These are phyloP conservation scores for Puccinia hordei DNA, from an alignment of 1,284 basidiomycete species.

Conservation along the genomic window DNA sequence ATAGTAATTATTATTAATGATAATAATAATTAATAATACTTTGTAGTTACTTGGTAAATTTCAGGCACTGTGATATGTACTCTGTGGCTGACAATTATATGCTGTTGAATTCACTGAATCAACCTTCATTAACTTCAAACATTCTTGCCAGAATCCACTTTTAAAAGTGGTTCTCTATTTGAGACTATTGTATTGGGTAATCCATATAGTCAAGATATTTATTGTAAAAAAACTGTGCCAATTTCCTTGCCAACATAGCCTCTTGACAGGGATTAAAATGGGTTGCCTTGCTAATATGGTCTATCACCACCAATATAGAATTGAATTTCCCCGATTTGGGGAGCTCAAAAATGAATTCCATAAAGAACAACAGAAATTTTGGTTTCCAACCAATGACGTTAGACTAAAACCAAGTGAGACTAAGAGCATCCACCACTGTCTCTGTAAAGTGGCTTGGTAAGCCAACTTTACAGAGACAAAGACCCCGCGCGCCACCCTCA, in stretches of 20 bases:
- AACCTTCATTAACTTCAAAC: background rate
- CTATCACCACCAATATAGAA: slow-evolving; percentile 43
- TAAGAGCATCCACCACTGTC: too few relatives aligned
- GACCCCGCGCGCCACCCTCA: too few relatives aligned
- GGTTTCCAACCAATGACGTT: too few relatives aligned
- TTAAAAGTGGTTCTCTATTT: slow-evolving; percentile 2
- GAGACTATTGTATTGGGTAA: slow-evolving; percentile 10
- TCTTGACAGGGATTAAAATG: slow-evolving; percentile 50
- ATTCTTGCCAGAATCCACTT: background rate
- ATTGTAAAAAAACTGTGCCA: slow-evolving; percentile 13
- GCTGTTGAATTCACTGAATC: background rate
- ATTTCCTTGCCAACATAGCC: background rate
- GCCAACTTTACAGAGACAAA: too few relatives aligned
- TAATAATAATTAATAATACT: too few relatives aligned
- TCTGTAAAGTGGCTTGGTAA: too few relatives aligned
- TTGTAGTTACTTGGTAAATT: too few relatives aligned
- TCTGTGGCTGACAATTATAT: too few relatives aligned
- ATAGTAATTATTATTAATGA: too few relatives aligned
- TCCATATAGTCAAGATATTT: background rate
- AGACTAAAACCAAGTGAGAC: too few relatives aligned
- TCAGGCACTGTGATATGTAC: too few relatives aligned
- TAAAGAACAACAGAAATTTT: too few relatives aligned
- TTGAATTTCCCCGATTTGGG: slow-evolving; percentile 2
- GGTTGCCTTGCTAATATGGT: slow-evolving; percentile 41
- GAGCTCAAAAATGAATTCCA: slow-evolving; percentile 36